phyloP scores from a whole-genome alignment of 1,284 basidiomycete genomes.

The Sphaerobolus stellatus region DNA sequence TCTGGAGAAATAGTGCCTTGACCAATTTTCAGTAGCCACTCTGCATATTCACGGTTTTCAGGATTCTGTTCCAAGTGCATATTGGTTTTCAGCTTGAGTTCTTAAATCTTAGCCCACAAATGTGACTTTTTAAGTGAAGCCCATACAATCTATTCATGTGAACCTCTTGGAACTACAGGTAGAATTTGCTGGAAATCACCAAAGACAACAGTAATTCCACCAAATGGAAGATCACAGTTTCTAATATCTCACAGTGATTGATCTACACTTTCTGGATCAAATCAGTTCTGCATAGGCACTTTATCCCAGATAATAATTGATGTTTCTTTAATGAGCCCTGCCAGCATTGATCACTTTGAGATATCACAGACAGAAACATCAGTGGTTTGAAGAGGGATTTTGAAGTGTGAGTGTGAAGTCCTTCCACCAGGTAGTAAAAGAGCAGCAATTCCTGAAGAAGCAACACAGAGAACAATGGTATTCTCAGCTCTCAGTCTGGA shows the following conservation, averaged over 20 bases:
- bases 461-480: constrained; percentile 41
- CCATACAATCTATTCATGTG: constrained; percentile 28
- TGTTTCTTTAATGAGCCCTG: constrained; percentile 28
- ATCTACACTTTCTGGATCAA: constrained; percentile 34
- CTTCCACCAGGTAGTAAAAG: constrained; percentile 40
- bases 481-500: constrained; percentile 26
- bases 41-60: constrained; percentile 26
- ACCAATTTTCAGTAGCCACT: constrained; percentile 33
- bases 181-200: constrained; percentile 45
- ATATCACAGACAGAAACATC: constrained; percentile 34
- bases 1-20: constrained; percentile 21
- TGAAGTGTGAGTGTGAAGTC: constrained; percentile 45
- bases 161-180: constrained; percentile 37
- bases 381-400: constrained; percentile 40
- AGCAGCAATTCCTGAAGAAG: constrained; percentile 47
- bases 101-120: constrained; percentile 27
- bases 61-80: constrained; percentile 27
- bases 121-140: constrained; percentile 27
- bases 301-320: constrained; percentile 43
- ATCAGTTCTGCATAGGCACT: constrained; percentile 33
- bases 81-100: constrained; percentile 28
- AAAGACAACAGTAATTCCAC: constrained; percentile 41
- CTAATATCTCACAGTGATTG: constrained; percentile 32
- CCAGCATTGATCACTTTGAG: constrained; percentile 23
- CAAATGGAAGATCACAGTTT: constrained; percentile 33